phyloP scores from a whole-genome alignment of 495 filamentous ascomycete genomes.

The Aspergillus ellipticus region DNA sequence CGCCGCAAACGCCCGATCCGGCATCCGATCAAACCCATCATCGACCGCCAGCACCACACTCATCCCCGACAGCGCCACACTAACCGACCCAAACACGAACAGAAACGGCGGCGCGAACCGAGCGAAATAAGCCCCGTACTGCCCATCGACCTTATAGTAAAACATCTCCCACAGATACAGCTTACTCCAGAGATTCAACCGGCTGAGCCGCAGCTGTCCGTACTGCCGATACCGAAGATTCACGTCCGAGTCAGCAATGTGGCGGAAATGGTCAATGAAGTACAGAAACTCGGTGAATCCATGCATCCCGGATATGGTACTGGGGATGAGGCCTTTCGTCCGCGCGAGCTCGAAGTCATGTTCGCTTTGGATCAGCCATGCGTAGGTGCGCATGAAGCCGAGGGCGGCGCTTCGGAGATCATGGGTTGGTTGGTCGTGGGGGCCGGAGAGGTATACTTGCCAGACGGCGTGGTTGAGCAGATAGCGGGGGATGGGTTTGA shows the following conservation, averaged over 20 bases:
- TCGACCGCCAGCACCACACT: too few relatives aligned
- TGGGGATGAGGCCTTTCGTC: neutral
- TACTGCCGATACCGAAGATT: slow-evolving; percentile 27
- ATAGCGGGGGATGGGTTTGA: slow-evolving; percentile 55
- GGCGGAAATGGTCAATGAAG: neutral
- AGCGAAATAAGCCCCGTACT: slow-evolving; percentile 25
- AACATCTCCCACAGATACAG: slow-evolving; percentile 9
- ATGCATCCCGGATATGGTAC: neutral
- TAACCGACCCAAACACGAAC: slow-evolving; percentile 29
- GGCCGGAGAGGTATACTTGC: neutral
- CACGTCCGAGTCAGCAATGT: slow-evolving; percentile 9
- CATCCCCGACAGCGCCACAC: too few relatives aligned
- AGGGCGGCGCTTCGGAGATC: slow-evolving; percentile 18
- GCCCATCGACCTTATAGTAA: slow-evolving; percentile 19
- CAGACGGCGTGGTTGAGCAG: slow-evolving; percentile 49
- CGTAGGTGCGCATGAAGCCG: slow-evolving; percentile 42
- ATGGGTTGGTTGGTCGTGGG: too few relatives aligned
- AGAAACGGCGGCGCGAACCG: slow-evolving; percentile 24
- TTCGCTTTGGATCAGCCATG: slow-evolving; percentile 31
- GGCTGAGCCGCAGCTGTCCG: slow-evolving; percentile 36
- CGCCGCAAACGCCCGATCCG: too few relatives aligned
- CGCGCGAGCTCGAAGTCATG: slow-evolving; percentile 39
- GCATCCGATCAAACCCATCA: too few relatives aligned
- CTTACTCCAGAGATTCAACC: slow-evolving; percentile 28
- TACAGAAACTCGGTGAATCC: neutral